Evolutionary conservation across 2,329 filamentous ascomycete species (phyloP).

Genomic region (Diaporthe sp.): DNA sequence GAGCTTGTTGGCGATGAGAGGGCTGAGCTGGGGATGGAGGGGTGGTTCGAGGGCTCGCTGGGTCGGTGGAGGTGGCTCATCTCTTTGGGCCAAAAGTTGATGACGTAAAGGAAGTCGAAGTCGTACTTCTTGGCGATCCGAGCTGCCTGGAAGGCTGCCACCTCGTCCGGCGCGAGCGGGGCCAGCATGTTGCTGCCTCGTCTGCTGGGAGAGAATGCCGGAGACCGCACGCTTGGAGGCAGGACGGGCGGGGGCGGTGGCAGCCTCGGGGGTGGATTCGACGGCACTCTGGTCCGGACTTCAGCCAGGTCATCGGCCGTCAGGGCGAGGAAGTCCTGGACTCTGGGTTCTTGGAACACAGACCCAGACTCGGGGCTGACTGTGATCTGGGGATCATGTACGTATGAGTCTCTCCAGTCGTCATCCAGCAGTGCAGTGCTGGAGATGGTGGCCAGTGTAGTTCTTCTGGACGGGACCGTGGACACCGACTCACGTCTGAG

Average conservation of each 20-base stretch:
- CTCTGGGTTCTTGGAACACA: constrained; percentile 64
- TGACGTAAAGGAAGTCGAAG: constrained; percentile 71
- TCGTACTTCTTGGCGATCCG: constrained; percentile 69
- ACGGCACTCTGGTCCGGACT: constrained; percentile 43
- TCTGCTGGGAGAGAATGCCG: constrained; percentile 54
- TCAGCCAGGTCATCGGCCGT: constrained; percentile 73
- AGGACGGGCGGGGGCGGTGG: constrained; percentile 36
- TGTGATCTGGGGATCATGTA: constrained; percentile 44
- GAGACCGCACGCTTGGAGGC: constrained; percentile 43
- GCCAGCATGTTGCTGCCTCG: constrained; percentile 48
- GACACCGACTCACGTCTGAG: constrained; percentile 19
- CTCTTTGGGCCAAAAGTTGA: constrained; percentile 68
- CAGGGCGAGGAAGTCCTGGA: constrained; percentile 68
- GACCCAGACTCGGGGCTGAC: constrained; percentile 50
- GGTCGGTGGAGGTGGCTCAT: constrained; percentile 45
- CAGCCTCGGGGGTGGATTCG: constrained; percentile 41
- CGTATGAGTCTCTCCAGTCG: constrained; percentile 39
- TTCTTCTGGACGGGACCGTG: constrained; percentile 32
- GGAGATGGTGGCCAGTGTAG: constrained; percentile 26
- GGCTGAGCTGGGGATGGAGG: not conserved
- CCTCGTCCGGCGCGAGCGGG: constrained; percentile 59
- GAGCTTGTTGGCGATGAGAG: constrained; percentile 27
- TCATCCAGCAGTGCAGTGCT: constrained; percentile 36
- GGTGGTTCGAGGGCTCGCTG: constrained; percentile 21
- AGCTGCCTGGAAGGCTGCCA: constrained; percentile 68